Conservation (phyloP, 345 rosid genomes). For the Aurinia saxatilis region DNA sequence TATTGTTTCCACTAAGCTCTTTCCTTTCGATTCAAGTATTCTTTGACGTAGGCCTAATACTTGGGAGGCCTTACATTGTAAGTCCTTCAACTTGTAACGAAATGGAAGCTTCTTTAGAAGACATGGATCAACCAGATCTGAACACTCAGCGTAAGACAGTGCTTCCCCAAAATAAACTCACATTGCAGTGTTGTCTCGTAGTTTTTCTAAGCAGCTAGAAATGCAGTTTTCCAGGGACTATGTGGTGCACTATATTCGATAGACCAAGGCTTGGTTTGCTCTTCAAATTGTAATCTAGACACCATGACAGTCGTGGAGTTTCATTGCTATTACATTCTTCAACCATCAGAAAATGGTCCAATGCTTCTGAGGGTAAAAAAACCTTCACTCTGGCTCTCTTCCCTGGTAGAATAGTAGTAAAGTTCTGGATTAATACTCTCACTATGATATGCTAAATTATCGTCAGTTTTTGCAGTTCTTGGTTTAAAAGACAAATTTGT, state of each 20-base stretch:
- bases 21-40: neutral
- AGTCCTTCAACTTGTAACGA: slow-evolving; percentile 64
- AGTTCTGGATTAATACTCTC: neutral
- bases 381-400: slow-evolving; percentile 1
- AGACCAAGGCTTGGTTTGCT: slow-evolving; percentile 80
- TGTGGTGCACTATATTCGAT: slow-evolving; percentile 55
- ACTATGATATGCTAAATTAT: neutral
- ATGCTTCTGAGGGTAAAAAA: slow-evolving; percentile 81
- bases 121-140: slow-evolving; percentile 54
- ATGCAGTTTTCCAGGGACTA: slow-evolving; percentile 75
- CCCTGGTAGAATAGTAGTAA: neutral
- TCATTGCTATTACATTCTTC: slow-evolving; percentile 75
- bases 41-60: slow-evolving; percentile 41
- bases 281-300: slow-evolving; percentile 59
- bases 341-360: slow-evolving; percentile 77
- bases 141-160: slow-evolving; percentile 57
- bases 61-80: slow-evolving; percentile 62
- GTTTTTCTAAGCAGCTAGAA: slow-evolving; percentile 16
- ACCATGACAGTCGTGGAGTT: slow-evolving; percentile 48
- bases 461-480: slow-evolving; percentile 11
- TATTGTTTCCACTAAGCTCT: neutral
- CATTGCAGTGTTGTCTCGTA: neutral
- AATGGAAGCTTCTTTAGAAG: slow-evolving; percentile 47
- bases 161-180: neutral
- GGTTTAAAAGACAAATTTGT: slow-evolving; percentile 16